These are phyloP conservation scores for Prunus kanzakura DNA, from an alignment of 306 rosid genomes.

Conservation along the genomic window DNA sequence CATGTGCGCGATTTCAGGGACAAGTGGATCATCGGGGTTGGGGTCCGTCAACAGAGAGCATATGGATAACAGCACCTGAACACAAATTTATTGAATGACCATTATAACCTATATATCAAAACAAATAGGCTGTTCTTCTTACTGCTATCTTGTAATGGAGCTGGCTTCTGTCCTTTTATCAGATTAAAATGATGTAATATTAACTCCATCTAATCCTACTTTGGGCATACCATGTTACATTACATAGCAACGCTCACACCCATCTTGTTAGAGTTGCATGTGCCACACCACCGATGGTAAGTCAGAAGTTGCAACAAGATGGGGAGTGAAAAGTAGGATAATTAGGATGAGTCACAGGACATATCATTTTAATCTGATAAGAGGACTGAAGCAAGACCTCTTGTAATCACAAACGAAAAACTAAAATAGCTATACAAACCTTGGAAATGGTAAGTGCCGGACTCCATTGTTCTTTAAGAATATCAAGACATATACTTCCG, in stretches of 20 bases:
- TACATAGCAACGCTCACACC: not conserved
- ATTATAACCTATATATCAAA: not conserved
- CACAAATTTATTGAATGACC: constrained; percentile 8
- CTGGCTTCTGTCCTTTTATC: not conserved
- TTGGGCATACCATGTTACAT: not conserved
- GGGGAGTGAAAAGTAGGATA: not conserved
- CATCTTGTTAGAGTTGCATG: not conserved
- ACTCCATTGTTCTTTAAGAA: constrained; percentile 92
- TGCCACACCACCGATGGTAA: not conserved
- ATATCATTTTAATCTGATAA: not conserved
- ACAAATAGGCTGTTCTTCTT: not conserved
- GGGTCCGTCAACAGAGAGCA: constrained; percentile 87
- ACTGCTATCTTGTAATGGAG: not conserved
- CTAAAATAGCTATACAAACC: constrained; percentile 40
- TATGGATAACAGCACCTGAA: constrained; percentile 77
- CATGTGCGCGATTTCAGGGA: constrained; percentile 93
- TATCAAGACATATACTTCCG: constrained; percentile 87
- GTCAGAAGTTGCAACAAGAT: not conserved
- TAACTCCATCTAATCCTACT: not conserved
- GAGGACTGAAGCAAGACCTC: not conserved
- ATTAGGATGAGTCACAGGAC: not conserved
- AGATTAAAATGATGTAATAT: not conserved
- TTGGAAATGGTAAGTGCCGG: constrained; percentile 83
- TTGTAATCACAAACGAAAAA: not conserved
- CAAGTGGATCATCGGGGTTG: constrained; percentile 86